Percentiles rank a stretch among this genome's conserved stretches.
These are phyloP conservation scores for Ogataea hybrid DNA, from an alignment of 1,139 yeast genomes.

Conservation along the genomic window DNA sequence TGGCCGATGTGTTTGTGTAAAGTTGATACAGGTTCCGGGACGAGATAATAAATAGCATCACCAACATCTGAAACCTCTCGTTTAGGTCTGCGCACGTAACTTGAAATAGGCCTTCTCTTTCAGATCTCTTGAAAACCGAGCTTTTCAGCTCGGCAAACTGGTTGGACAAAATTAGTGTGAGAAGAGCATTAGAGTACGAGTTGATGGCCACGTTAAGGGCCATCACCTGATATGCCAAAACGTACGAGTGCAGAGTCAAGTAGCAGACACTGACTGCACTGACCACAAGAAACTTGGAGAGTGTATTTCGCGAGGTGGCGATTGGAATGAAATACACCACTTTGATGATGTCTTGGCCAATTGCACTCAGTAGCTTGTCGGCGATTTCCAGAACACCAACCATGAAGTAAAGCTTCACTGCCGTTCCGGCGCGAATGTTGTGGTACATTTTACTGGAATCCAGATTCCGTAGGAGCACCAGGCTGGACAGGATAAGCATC, in stretches of 20 bases:
- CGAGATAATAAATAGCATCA: constrained; percentile 77
- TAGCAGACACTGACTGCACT: constrained; percentile 44
- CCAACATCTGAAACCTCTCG: constrained; percentile 76
- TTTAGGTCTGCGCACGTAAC: constrained; percentile 84
- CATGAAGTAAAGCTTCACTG: constrained; percentile 88
- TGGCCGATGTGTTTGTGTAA: constrained; percentile 34
- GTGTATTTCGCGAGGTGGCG: constrained; percentile 2
- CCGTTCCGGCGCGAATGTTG: constrained; percentile 87
- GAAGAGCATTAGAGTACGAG: constrained; percentile 86
- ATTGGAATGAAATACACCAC: constrained; percentile 44
- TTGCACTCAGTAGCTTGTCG: constrained; percentile 78
- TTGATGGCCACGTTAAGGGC: constrained; percentile 93
- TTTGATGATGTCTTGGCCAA: constrained; percentile 79
- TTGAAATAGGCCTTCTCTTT: constrained; percentile 89
- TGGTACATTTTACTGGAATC: constrained; percentile 90
- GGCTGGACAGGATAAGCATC: constrained; percentile 39
- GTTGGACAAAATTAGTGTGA: constrained; percentile 78
- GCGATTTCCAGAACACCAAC: constrained; percentile 89
- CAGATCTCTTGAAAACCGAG: constrained; percentile 85
- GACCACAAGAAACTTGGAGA: constrained; percentile 31
- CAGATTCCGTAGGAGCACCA: constrained; percentile 45
- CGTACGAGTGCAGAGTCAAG: constrained; percentile 64
- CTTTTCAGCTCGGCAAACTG: constrained; percentile 91
- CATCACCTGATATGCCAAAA: constrained; percentile 83
- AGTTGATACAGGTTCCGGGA: constrained; percentile 73